These are phyloP conservation scores for Rheum nobile DNA, from an alignment of 148 eudicot species.

Conservation along the genomic window DNA sequence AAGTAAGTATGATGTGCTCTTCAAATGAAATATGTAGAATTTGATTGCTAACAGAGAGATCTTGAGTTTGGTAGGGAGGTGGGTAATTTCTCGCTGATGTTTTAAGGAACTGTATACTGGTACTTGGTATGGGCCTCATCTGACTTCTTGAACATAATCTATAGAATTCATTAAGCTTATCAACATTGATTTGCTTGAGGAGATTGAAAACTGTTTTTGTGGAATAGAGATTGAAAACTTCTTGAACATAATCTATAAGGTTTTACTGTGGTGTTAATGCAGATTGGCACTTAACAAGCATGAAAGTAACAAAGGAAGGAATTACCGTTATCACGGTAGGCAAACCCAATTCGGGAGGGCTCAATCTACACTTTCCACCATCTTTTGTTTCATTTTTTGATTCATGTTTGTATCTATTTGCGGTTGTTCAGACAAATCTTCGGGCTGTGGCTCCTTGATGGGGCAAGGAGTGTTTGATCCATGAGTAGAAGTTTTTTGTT, in stretches of 20 bases:
- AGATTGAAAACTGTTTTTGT: neutral
- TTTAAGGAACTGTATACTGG: neutral
- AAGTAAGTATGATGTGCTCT: no score
- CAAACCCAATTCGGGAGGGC: neutral
- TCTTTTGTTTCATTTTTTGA: conserved; percentile 16
- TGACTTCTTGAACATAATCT: neutral
- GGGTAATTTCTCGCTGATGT: neutral
- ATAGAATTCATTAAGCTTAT: neutral
- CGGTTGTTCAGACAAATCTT: conserved; percentile 14
- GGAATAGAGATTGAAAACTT: no score
- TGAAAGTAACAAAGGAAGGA: conserved; percentile 25
- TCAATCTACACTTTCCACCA: conserved; percentile 18
- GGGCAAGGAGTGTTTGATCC: conserved; percentile 19
- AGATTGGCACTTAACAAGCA: conserved; percentile 5
- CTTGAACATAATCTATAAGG: no score
- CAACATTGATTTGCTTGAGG: neutral
- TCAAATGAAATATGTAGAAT: no score
- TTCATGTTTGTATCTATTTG: conserved; percentile 13
- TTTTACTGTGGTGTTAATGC: no score
- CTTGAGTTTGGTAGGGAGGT: neutral
- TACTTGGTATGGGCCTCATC: neutral
- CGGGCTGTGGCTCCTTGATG: conserved; percentile 15
- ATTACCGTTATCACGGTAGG: no score
- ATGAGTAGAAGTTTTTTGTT: conserved; percentile 13
- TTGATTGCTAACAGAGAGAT: neutral